Evolutionary conservation across 441 rosid genomes (phyloP), one percentile per base, ranked within the genome.

Genomic region (Jatropha multifida): DNA sequence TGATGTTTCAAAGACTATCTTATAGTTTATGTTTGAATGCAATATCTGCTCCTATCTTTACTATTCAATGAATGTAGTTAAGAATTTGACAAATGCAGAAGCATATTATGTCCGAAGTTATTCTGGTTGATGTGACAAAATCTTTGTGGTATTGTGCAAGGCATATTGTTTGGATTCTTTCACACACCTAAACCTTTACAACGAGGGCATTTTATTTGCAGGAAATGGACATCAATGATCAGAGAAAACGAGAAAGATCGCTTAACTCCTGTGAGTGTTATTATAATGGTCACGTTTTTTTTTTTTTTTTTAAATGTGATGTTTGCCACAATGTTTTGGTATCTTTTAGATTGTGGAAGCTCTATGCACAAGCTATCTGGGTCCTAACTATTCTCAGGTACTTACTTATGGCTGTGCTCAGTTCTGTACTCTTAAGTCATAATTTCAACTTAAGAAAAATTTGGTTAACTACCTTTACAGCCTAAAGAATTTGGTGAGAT

Each of bases 381-480:
- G 98, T 83, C 94, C 98, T 65, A 98, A 94, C 79, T 96, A 89
- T 83, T 81, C 98, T 76, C 94, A 87, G 97, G 99, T 96, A 69
- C 52, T 79, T 69, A 55, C 69, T 67, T 68, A 18, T 79, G 44
- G 61, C 61, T 61, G 56, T 11, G 72, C 69, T 76, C 58, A 40
- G 70, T 68, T 42, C 65, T 64, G 48, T 60, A 64, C 44, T 71
- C 32, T 27, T 26, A 26, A 6, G 59, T 54, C 41, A 69, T 58
- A 42, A 55, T 37, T 60, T 75, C 68, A 71, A 59, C 44, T 73
- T 73, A 63, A 49, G 68, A 38, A 20, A 38, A 55, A 23, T 58
- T 76, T 40, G 69, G 49, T 77, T 71, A 63, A 73, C 58, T 83
- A 78, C 73, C 68, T 78, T 59, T 80, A 77, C 90, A 91, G 98